Evolutionary conservation across 306 rosid species (phyloP).

Genomic region (Trifolium fragiferum): DNA sequence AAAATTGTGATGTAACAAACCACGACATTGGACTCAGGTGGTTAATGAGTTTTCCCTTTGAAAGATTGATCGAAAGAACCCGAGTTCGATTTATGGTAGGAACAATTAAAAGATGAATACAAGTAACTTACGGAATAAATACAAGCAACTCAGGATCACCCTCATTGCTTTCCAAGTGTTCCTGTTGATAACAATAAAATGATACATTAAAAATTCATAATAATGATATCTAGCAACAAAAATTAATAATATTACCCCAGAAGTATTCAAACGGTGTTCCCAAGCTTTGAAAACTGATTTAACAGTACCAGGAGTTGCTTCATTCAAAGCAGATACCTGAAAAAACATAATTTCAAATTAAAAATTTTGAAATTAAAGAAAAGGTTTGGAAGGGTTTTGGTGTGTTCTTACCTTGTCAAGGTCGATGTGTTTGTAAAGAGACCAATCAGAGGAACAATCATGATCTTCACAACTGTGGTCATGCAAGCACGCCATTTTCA

Average conservation of each 20-base stretch:
- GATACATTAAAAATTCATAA: background rate
- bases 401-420: conserved; percentile 64
- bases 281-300: conserved; percentile 94
- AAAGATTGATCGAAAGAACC: too few species aligned
- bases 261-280: conserved; percentile 79
- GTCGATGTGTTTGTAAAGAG: conserved; percentile 87
- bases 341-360: background rate
- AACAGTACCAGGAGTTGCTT: conserved; percentile 81
- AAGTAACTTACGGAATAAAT: conserved; percentile 75
- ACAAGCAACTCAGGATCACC: conserved; percentile 98
- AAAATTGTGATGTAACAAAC: too few species aligned
- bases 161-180: conserved; percentile 88
- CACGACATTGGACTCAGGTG: too few species aligned
- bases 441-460: conserved; percentile 91
- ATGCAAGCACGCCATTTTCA: conserved; percentile 86
- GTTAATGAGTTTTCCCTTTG: too few species aligned
- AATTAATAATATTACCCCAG: conserved; percentile 59
- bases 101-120: background rate
- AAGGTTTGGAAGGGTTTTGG: background rate
- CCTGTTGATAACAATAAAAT: conserved; percentile 45
- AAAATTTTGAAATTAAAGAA: conserved; percentile 5
- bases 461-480: conserved; percentile 97
- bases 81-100: too few species aligned
- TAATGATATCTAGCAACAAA: conserved; percentile 8
- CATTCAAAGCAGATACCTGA: conserved; percentile 91